A percentile compares a stretch with the other conserved stretches of the same genome.
These are phyloP conservation scores for Actinidia polygama DNA, from an alignment of 179 eudicot genomes.

Conservation along the genomic window DNA sequence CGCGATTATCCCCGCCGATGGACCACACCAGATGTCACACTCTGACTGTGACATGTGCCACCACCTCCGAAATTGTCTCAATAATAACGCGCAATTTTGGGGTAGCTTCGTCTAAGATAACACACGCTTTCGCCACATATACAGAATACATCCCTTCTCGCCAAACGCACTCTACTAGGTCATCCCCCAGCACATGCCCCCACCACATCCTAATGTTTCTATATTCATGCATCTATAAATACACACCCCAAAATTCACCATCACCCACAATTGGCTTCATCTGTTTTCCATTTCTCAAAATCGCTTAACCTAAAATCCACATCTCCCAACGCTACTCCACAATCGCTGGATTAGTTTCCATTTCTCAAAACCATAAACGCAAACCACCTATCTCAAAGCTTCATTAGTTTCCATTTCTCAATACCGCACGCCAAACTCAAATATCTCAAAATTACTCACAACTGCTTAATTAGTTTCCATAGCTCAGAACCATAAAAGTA, in stretches of 20 bases:
- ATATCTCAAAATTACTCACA: too few relatives aligned
- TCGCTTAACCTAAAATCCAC: not conserved
- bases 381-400: too few relatives aligned
- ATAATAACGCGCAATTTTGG: not conserved
- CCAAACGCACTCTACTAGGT: not conserved
- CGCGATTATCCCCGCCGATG: not conserved
- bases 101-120: too few relatives aligned
- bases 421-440: too few relatives aligned
- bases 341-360: too few relatives aligned
- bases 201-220: not conserved
- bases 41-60: not conserved
- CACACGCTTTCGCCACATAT: conserved; percentile 5
- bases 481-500: too few relatives aligned
- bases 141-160: not conserved
- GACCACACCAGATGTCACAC: not conserved
- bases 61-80: not conserved
- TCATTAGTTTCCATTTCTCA: too few relatives aligned
- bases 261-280: not conserved
- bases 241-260: too few relatives aligned
- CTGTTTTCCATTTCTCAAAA: too few relatives aligned
- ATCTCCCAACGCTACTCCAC: not conserved
- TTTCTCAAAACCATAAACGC: too few relatives aligned
- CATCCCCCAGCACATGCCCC: not conserved
- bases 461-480: too few relatives aligned
- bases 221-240: not conserved